Conservation (phyloP, 805 yeast species). For the Pichia scutulata region DNA sequence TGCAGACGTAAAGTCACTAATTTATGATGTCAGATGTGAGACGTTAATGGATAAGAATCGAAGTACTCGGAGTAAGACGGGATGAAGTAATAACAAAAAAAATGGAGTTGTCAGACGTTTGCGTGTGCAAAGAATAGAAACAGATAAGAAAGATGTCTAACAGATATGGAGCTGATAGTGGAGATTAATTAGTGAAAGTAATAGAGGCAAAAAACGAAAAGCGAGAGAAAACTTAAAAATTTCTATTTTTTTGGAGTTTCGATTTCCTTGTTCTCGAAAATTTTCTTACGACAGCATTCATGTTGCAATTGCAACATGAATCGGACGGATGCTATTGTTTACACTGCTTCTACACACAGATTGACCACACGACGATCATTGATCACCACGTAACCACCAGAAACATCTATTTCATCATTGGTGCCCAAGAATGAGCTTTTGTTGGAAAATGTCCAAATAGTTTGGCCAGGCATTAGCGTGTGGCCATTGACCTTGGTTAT, state of each 20-base stretch:
- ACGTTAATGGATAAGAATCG: background rate
- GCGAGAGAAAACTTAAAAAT: background rate
- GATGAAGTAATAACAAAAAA: no score
- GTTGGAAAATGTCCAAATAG: background rate
- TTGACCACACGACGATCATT: background rate
- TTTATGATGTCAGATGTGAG: background rate
- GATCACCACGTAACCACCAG: background rate
- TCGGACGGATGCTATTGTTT: background rate
- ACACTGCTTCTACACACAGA: background rate
- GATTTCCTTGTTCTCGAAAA: no score
- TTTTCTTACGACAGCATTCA: background rate
- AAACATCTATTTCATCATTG: background rate
- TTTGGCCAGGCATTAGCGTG: background rate
- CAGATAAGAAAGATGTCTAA: no score
- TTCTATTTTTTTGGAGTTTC: background rate
- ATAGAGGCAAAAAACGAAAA: background rate
- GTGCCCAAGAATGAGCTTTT: background rate
- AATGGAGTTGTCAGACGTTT: background rate
- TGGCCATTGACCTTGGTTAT: background rate
- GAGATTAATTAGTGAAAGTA: background rate
- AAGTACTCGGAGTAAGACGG: background rate
- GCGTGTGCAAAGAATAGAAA: background rate
- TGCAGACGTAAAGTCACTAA: no score
- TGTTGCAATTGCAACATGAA: background rate
- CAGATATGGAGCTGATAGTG: background rate